Base-by-base conservation (phyloP, 331 rosid genomes). In the Quercus tomentella region DNA sequence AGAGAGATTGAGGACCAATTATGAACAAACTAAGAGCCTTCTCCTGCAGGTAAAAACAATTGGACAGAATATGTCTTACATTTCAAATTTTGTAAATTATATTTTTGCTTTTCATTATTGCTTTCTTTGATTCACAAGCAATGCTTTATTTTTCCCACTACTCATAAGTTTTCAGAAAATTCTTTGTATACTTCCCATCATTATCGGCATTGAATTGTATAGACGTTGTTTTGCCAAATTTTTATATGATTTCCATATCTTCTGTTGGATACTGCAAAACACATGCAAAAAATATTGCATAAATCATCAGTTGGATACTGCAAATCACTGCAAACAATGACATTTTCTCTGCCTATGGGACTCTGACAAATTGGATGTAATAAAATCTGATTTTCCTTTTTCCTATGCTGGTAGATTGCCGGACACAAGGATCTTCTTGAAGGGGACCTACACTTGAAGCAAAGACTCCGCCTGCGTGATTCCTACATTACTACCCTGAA, bases 401-500 rank as follows among this genome's bases (percentile, higher is more conserved):
- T 75, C 51, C n/a, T 82, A 57, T 73, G 72, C 26, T 73, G 57
- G 17, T 80, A 96, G 99, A 94, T 92, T 84, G 98, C 99, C 61
- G 93, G 89, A 78, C 99, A 96, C 87, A 92, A 80, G 87, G 99
- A 96, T 86, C 90, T 96, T 87, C 99, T 96, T 17, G 99, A 96
- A 87, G 99, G 94, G 2, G 97, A 96, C 68, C 97, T 88, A 1
- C 89, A 89, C 89, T 84, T 96, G 92, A 96, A 89, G 88, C 99
- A 96, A 89, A 90, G 98, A 81, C 94, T 96, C 10, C 86, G 98
- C 4, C 89, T 96, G 37, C 97, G 99, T 57, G 89, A 93, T 83
- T 89, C 98, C 2, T 88, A 92, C 91, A 96, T 96, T 71, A 96
- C 99, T 22, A 96, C 99, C 31, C 91, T 96, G 3, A 93, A 93